phyloP scores from a whole-genome alignment of 1,284 basidiomycete species.

The Ustilago hordei region DNA sequence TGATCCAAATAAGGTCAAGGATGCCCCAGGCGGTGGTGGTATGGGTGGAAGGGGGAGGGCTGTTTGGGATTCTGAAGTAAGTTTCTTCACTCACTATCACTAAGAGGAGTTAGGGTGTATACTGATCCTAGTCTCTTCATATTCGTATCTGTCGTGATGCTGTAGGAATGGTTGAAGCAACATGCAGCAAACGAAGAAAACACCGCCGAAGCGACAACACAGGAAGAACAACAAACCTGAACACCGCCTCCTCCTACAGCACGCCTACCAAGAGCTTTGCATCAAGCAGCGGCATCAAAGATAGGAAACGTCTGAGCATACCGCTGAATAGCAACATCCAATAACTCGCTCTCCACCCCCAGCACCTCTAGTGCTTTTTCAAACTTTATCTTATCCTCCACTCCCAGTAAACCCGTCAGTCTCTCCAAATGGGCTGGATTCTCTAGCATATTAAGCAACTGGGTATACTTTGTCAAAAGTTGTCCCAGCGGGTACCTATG shows the following conservation, averaged over 20 bases:
- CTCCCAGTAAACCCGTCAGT: constrained; percentile 9
- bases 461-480: background rate
- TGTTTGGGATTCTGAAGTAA: constrained; percentile 47
- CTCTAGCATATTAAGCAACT: background rate
- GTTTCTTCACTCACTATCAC: background rate
- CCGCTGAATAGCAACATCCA: background rate
- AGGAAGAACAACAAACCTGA: background rate
- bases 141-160: background rate
- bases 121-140: background rate
- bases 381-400: constrained; percentile 3
- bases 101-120: background rate
- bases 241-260: background rate
- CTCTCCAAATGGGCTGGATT: background rate
- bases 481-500: background rate
- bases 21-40: background rate
- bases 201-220: background rate
- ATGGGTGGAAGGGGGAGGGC: constrained; percentile 6
- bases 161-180: constrained; percentile 47
- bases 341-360: background rate
- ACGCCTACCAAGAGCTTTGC: background rate
- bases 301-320: constrained; percentile 8
- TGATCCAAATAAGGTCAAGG: constrained; percentile 28
- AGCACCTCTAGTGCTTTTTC: background rate
- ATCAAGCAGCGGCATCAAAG: background rate
- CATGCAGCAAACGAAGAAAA: constrained; percentile 11